Evolutionary conservation across 371 early-diverging fungal species (phyloP).

Genomic region (Lichtheimia ornata): DNA sequence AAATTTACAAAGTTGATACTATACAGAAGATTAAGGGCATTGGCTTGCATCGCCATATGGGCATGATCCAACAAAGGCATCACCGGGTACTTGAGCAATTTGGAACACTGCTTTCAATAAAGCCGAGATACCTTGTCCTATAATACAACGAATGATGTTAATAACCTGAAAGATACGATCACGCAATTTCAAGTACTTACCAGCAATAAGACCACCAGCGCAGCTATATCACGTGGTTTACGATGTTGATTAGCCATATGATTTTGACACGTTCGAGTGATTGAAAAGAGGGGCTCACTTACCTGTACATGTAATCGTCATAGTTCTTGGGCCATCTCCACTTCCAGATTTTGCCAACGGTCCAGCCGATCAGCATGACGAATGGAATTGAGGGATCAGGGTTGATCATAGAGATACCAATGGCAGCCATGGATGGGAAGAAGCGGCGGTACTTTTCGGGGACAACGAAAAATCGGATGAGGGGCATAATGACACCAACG

Average conservation of each 20-base stretch:
- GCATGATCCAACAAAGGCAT: slow-evolving; percentile 29
- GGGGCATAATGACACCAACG: slow-evolving; percentile 47
- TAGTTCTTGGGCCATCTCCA: slow-evolving; percentile 28
- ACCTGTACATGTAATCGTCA: slow-evolving; percentile 46
- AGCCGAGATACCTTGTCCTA: slow-evolving; percentile 69
- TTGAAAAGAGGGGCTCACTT: no score
- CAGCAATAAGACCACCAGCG: slow-evolving; percentile 48
- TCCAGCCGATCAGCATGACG: slow-evolving; percentile 64
- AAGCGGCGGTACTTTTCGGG: slow-evolving; percentile 53
- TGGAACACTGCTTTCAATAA: slow-evolving; percentile 61
- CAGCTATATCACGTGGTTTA: background rate
- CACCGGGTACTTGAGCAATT: slow-evolving; percentile 29
- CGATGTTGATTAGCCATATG: no score
- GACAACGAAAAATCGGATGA: slow-evolving; percentile 54
- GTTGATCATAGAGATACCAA: slow-evolving; percentile 73
- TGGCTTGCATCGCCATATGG: slow-evolving; percentile 14
- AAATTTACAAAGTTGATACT: no score
- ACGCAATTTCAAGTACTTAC: slow-evolving; percentile 38
- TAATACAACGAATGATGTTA: no score
- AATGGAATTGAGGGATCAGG: slow-evolving; percentile 55
- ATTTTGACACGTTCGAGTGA: no score
- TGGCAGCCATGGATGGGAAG: slow-evolving; percentile 64
- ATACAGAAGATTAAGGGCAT: slow-evolving; percentile 29
- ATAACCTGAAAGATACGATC: slow-evolving; percentile 46
- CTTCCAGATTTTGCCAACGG: slow-evolving; percentile 56